These are phyloP conservation scores for Penicillium arizonense DNA, from an alignment of 495 filamentous ascomycete genomes.

Conservation along the genomic window DNA sequence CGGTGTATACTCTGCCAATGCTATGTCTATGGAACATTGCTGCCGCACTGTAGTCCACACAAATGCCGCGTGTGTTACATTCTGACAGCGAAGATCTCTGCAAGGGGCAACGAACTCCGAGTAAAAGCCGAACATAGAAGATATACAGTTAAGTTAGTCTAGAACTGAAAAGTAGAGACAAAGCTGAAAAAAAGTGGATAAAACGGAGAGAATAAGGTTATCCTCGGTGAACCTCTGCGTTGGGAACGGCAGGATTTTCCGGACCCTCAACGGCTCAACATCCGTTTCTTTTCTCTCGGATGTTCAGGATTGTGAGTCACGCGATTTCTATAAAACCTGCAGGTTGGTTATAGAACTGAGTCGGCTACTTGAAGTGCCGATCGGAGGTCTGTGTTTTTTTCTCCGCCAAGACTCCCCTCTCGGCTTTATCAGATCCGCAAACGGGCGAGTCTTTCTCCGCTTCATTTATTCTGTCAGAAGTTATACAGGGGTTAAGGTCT, in stretches of 20 bases:
- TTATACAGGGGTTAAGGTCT: too few relatives aligned
- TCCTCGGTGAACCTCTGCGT: slow-evolving; percentile 23
- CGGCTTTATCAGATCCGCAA: slow-evolving; percentile 24
- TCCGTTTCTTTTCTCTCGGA: background rate
- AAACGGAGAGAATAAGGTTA: slow-evolving; percentile 10
- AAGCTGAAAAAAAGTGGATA: background rate
- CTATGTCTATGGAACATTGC: too few relatives aligned
- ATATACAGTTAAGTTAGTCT: background rate
- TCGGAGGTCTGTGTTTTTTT: slow-evolving; percentile 3
- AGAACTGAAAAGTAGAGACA: background rate
- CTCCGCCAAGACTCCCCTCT: slow-evolving; percentile 5
- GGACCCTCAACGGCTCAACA: slow-evolving; percentile 14
- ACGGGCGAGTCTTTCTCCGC: slow-evolving; percentile 16
- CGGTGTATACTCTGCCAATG: too few relatives aligned
- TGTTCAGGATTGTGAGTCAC: background rate
- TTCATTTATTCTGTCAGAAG: slow-evolving; percentile 6
- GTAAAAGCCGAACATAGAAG: background rate
- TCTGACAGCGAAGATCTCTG: slow-evolving; percentile 1
- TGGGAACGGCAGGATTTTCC: slow-evolving; percentile 14
- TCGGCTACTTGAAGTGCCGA: background rate
- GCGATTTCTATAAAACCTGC: background rate
- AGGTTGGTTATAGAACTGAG: too few relatives aligned
- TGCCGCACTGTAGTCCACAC: too few relatives aligned
- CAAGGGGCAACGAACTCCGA: background rate
- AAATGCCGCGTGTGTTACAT: background rate